phyloP scores from a whole-genome alignment of 331 rosid genomes.

The Malus hybrid region DNA sequence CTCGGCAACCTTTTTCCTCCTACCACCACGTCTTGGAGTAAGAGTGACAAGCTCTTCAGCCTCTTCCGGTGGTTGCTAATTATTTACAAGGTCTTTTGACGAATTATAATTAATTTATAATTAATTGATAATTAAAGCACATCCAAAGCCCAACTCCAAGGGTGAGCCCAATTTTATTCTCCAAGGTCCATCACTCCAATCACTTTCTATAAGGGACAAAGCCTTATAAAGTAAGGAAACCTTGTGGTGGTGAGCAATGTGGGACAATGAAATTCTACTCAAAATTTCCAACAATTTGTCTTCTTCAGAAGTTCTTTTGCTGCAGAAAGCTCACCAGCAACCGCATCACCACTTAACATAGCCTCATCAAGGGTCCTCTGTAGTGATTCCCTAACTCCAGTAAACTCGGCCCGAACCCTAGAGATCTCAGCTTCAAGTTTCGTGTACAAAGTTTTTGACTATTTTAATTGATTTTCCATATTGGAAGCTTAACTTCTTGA shows the following conservation, averaged over 20 bases:
- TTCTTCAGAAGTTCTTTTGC: conserved; percentile 34
- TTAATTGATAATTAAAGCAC: too few relatives aligned
- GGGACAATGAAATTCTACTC: too few relatives aligned
- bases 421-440: conserved; percentile 50
- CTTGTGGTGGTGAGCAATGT: too few relatives aligned
- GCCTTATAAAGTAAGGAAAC: too few relatives aligned
- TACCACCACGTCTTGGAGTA: conserved; percentile 26
- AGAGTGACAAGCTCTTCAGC: conserved; percentile 40
- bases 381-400: conserved; percentile 44
- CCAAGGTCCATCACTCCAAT: too few relatives aligned
- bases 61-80: conserved; percentile 4
- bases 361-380: conserved; percentile 50
- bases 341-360: conserved; percentile 31
- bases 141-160: too few relatives aligned
- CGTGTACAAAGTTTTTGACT: conserved; percentile 28
- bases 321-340: conserved; percentile 43
- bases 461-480: conserved; percentile 35
- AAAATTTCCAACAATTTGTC: not conserved
- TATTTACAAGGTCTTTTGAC: conserved; percentile 34
- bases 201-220: too few relatives aligned
- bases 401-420: conserved; percentile 50
- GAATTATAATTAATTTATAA: conserved; percentile 18
- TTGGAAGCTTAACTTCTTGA: conserved; percentile 49
- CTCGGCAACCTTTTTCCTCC: conserved; percentile 59
- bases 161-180: too few relatives aligned